phyloP scores from a whole-genome alignment of 1,139 yeast genomes.

The Blastobotrys elegans region DNA sequence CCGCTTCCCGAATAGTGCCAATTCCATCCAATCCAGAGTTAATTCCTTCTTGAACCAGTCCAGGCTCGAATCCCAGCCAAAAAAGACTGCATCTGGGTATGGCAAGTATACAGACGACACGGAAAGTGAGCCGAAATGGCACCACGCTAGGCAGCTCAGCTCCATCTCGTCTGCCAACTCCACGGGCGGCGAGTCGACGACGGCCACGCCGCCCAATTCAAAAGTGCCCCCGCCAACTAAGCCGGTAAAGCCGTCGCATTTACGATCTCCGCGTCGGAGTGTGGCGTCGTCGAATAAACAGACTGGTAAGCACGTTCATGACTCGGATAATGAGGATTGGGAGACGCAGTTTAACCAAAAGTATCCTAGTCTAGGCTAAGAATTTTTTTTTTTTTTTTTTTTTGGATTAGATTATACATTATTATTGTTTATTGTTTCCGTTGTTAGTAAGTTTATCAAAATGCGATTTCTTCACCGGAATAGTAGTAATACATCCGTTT shows the following conservation, averaged over 20 bases:
- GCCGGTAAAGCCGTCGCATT: slow-evolving; percentile 14
- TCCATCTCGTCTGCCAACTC: slow-evolving; percentile 24
- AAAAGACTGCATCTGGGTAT: slow-evolving; percentile 68
- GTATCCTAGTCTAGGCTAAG: slow-evolving; percentile 29
- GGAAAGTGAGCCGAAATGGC: not conserved
- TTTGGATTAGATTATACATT: slow-evolving; percentile 1
- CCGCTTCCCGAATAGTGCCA: slow-evolving; percentile 6
- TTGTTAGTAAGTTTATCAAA: not conserved
- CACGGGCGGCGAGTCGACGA: slow-evolving; percentile 16
- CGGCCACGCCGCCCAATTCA: not conserved
- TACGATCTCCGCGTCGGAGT: slow-evolving; percentile 14
- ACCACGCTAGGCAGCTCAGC: slow-evolving; percentile 25
- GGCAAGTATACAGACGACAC: slow-evolving; percentile 58
- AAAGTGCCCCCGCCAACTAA: slow-evolving; percentile 1
- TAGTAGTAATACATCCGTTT: slow-evolving; percentile 27
- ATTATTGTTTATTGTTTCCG: not conserved
- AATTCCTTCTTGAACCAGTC: slow-evolving; percentile 49
- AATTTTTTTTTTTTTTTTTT: not conserved
- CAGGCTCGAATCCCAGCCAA: slow-evolving; percentile 40
- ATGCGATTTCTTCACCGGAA: slow-evolving; percentile 9
- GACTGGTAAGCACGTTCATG: not conserved
- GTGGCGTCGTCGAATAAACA: not conserved
- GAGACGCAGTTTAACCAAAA: slow-evolving; percentile 29
- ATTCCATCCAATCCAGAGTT: slow-evolving; percentile 55
- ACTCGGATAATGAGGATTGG: slow-evolving; percentile 23